These are phyloP conservation scores for Cytospora piceae DNA, from an alignment of 2,329 filamentous ascomycete species.

Conservation along the genomic window DNA sequence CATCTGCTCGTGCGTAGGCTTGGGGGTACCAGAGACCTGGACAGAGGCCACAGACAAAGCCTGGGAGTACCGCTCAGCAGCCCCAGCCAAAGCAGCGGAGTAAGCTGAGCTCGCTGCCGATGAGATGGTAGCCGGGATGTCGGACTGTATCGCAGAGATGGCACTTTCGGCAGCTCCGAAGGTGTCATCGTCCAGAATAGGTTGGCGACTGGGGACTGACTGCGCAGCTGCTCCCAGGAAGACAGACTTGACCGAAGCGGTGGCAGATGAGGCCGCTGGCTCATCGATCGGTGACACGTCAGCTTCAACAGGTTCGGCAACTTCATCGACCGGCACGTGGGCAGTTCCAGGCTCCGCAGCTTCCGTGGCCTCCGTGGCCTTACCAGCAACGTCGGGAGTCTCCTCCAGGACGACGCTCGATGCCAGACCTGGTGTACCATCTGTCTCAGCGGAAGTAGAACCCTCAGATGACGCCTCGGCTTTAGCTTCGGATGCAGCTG, in stretches of 20 bases:
- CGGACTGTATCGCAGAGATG: constrained; percentile 41
- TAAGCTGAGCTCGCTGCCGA: constrained; percentile 52
- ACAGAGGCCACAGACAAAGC: constrained; percentile 70
- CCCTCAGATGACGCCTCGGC: constrained; percentile 32
- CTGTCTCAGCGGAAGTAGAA: constrained; percentile 35
- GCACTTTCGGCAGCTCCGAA: constrained; percentile 44
- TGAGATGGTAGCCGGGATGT: constrained; percentile 36
- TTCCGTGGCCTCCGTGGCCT: constrained; percentile 34
- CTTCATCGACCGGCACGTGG: constrained; percentile 32
- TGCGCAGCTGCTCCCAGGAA: constrained; percentile 57
- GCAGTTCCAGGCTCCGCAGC: constrained; percentile 31
- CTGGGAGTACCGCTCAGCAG: constrained; percentile 69
- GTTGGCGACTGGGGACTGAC: constrained; percentile 50
- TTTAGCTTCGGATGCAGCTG: constrained; percentile 40
- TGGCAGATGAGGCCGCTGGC: constrained; percentile 33
- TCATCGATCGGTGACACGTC: constrained; percentile 30
- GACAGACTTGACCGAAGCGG: constrained; percentile 48
- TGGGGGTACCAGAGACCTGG: constrained; percentile 69
- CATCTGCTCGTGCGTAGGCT: constrained; percentile 71
- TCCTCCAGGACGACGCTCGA: constrained; percentile 38
- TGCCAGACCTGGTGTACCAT: constrained; percentile 32
- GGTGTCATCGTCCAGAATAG: constrained; percentile 55
- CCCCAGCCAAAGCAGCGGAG: constrained; percentile 65
- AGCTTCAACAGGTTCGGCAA: constrained; percentile 26
- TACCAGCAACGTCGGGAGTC: constrained; percentile 38